These are phyloP conservation scores for Pisolithus tinctorius DNA, from an alignment of 768 basidiomycete species.

Conservation along the genomic window DNA sequence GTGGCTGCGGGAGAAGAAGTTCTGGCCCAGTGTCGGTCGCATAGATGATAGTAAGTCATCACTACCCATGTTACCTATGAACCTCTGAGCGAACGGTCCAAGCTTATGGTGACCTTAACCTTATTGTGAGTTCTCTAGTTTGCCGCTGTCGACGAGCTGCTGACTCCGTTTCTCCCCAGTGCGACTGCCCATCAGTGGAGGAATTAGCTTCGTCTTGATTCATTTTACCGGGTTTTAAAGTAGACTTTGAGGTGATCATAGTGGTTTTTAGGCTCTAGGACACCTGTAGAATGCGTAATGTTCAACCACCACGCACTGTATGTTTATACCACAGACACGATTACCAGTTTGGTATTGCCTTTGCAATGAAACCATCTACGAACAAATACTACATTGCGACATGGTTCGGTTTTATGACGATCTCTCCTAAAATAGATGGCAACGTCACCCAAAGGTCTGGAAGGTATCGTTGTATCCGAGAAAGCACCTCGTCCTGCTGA, in stretches of 20 bases:
- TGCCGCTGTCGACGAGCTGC: background rate
- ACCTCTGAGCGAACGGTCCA: conserved; percentile 6
- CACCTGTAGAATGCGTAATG: conserved; percentile 36
- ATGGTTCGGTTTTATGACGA: conserved; percentile 15
- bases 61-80: background rate
- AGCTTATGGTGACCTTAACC: conserved; percentile 92
- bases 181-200: conserved; percentile 82
- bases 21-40: conserved; percentile 92
- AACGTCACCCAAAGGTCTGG: conserved; percentile 30
- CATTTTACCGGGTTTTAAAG: background rate
- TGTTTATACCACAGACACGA: conserved; percentile 24
- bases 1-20: conserved; percentile 82
- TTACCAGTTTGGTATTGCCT: conserved; percentile 4
- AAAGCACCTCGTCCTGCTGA: conserved; percentile 39
- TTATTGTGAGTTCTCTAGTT: conserved; percentile 54
- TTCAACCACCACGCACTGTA: conserved; percentile 59
- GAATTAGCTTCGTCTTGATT: conserved; percentile 45
- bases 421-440: conserved; percentile 15
- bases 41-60: conserved; percentile 82
- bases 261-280: conserved; percentile 49
- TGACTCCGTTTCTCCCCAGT: conserved; percentile 37
- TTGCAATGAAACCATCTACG: too few relatives aligned
- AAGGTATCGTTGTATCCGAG: conserved; percentile 37
- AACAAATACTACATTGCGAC: conserved; percentile 9
- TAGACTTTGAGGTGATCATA: conserved; percentile 20